Percentiles rank a stretch among this genome's conserved stretches.
These are phyloP conservation scores for Sanghuangporus sanghuang DNA, from an alignment of 1,284 basidiomycete species.

Conservation along the genomic window DNA sequence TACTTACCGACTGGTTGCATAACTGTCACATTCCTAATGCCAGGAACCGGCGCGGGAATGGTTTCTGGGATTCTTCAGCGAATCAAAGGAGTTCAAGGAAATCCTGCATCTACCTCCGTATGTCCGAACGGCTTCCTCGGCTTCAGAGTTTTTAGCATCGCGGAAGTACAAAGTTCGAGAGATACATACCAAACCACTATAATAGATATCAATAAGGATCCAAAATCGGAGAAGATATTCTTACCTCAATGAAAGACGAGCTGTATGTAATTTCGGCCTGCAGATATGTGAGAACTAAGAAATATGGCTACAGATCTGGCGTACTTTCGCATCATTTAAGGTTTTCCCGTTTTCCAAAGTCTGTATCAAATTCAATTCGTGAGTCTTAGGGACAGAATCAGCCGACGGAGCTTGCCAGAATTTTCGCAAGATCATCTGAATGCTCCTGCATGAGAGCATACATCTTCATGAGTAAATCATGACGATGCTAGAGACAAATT, in stretches of 20 bases:
- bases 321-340: conserved; percentile 72
- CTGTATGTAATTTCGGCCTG: conserved; percentile 79
- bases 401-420: conserved; percentile 53
- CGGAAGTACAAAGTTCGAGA: neutral
- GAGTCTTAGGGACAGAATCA: neutral
- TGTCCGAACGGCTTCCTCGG: conserved; percentile 83
- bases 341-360: conserved; percentile 93
- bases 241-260: conserved; percentile 80
- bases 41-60: conserved; percentile 73
- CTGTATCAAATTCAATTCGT: conserved; percentile 32
- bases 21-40: conserved; percentile 83
- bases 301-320: neutral
- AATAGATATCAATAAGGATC: conserved; percentile 6
- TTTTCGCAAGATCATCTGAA: conserved; percentile 74
- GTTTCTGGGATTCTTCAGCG: conserved; percentile 47
- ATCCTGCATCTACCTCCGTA: conserved; percentile 56
- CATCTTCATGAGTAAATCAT: conserved; percentile 75
- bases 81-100: neutral
- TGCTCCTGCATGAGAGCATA: conserved; percentile 72
- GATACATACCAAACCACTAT: conserved; percentile 70
- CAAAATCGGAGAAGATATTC: conserved; percentile 19
- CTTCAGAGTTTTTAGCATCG: conserved; percentile 32
- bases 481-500: conserved; percentile 49
- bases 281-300: conserved; percentile 3
- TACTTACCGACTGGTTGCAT: conserved; percentile 86